Percentiles rank a stretch among this genome's conserved stretches.
Evolutionary conservation across 495 filamentous ascomycete species (phyloP).

Genomic region (Penicillium simplicissimum): DNA sequence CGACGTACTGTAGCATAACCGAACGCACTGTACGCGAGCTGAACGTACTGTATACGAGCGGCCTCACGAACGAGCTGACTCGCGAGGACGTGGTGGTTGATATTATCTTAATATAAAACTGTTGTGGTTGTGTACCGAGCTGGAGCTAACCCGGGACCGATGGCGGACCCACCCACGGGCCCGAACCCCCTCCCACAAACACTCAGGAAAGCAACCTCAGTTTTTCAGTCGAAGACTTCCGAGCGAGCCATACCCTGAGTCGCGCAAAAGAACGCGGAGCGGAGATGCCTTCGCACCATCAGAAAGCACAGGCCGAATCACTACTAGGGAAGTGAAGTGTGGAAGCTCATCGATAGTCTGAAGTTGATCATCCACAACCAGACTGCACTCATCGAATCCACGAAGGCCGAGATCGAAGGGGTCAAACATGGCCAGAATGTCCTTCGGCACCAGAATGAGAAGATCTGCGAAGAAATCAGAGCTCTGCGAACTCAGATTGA

Average conservation of each 20-base stretch:
- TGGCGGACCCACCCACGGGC: not conserved
- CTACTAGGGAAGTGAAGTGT: not conserved
- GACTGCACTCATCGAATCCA: not conserved
- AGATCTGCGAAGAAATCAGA: not conserved
- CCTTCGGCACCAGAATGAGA: slow-evolving; percentile 9
- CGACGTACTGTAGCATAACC: too few relatives aligned
- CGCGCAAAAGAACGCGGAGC: not conserved
- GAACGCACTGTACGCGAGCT: too few relatives aligned
- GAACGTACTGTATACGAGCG: too few relatives aligned
- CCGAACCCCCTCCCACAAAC: slow-evolving; percentile 1
- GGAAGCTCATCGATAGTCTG: not conserved
- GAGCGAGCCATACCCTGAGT: too few relatives aligned
- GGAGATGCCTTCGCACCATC: not conserved
- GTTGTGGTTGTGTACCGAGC: not conserved
- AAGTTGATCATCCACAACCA: not conserved
- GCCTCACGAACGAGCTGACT: too few relatives aligned
- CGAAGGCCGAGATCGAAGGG: not conserved
- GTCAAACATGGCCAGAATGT: slow-evolving; percentile 9
- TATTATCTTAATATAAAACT: not conserved
- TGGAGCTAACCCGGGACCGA: not conserved
- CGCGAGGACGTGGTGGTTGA: not conserved
- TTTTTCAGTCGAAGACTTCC: not conserved
- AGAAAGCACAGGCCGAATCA: not conserved
- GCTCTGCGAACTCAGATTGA: slow-evolving; percentile 2
- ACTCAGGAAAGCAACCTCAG: not conserved